Base-by-base conservation (phyloP, 768 basidiomycete species). In the Phlebiopsis gigantea region DNA sequence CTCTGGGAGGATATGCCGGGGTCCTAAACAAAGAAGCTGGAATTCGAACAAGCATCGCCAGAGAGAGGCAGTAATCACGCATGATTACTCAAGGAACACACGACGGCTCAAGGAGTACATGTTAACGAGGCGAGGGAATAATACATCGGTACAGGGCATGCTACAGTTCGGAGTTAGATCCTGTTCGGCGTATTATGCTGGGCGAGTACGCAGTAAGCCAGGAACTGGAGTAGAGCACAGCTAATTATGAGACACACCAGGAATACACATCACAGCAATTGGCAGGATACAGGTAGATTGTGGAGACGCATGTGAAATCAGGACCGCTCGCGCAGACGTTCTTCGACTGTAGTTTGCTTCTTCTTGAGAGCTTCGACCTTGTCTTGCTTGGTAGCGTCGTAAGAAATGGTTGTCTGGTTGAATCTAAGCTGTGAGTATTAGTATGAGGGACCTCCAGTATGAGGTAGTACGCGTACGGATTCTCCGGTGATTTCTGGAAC, bases 401-500 rank as follows among this genome's bases (percentile, higher is more conserved):
- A 94, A 0, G 86, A 71, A 26, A 93, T 79, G 0, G 79, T 79
- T 0, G 75, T 76, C 71, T 96, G 93, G 70, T 96, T 96, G 77
- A 89, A 96, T 45, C 91, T 93, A 7, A 31, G 44, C 10, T n/a
- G 24, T 8, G 12, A 6, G 15, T 29, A 19, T 53, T 31, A 57
- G 31, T 5, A n/a, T n/a, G n/a, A n/a, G 52, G 24, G 44, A 54
- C 48, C 34, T 47, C 24, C 26, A 46, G 15, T 9, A 3, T 39
- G 15, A 30, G 21, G 9, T 1, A 24, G 12, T 22, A 21, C n/a
- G 5, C 44, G 67, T 73, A 95, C 93, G 94, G 90, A 71, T 97
- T 97, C 60, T 97, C 94, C 0, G 93, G 91, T 1, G 90, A 87
- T 71, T 97, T 98, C 71, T 97, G 91, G 84, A 98, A 98, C 70